These are phyloP conservation scores for Linnemannia exigua DNA, from an alignment of 192 early-diverging fungal genomes.

Conservation along the genomic window DNA sequence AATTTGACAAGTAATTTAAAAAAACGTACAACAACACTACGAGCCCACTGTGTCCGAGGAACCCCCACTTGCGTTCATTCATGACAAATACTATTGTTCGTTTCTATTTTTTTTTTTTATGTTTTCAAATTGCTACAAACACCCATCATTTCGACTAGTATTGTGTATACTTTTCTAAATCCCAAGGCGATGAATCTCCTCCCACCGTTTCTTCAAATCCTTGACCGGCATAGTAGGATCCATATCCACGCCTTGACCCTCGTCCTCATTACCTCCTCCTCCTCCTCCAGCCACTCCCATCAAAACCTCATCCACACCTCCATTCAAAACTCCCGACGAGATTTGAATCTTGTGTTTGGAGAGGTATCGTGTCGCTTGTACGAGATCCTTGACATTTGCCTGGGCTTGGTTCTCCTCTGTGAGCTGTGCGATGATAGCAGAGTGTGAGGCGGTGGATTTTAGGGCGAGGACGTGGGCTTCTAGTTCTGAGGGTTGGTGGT, in stretches of 20 bases:
- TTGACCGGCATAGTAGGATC: constrained; percentile 39
- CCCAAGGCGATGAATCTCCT: constrained; percentile 37
- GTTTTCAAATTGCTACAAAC: background rate
- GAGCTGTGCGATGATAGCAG: background rate
- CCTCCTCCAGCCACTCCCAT: background rate
- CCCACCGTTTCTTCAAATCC: constrained; percentile 50
- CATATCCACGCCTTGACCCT: constrained; percentile 22
- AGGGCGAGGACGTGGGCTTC: constrained; percentile 14
- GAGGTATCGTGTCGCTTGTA: constrained; percentile 32
- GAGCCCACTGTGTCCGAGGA: no score
- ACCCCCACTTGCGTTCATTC: no score
- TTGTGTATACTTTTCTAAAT: constrained; percentile 8
- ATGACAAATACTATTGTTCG: background rate
- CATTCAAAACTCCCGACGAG: background rate
- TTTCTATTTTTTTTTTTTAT: background rate
- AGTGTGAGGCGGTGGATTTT: background rate
- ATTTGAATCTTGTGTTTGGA: constrained; percentile 2
- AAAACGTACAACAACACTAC: background rate
- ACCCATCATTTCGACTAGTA: no score
- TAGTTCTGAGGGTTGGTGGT: constrained; percentile 15
- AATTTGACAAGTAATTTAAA: constrained; percentile 1
- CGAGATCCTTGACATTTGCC: constrained; percentile 17
- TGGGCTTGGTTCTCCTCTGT: background rate
- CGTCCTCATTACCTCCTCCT: background rate
- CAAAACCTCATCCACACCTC: no score